These are phyloP conservation scores for Allium fistulosum DNA, from an alignment of 106 monocot genomes.

Conservation along the genomic window DNA sequence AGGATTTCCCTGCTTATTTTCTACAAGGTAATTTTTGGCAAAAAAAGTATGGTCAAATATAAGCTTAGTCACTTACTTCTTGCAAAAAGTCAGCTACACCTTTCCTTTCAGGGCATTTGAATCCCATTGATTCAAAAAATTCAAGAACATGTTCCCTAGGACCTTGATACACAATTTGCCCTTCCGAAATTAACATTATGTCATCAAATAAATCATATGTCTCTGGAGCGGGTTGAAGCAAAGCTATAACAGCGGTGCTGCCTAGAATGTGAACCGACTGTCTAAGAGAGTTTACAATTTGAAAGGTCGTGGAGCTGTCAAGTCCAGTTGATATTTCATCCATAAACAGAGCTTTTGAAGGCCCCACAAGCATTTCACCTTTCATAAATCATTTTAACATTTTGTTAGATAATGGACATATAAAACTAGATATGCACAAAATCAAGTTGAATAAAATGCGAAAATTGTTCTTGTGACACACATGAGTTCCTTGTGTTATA, in stretches of 20 bases:
- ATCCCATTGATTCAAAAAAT: constrained; percentile 66
- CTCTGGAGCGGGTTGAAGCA: constrained; percentile 68
- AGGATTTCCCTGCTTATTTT: too few species aligned
- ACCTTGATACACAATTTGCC: constrained; percentile 52
- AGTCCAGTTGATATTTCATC: constrained; percentile 66
- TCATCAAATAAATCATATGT: constrained; percentile 63
- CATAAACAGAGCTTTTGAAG: constrained; percentile 58
- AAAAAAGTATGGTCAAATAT: too few species aligned
- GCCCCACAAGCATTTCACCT: constrained; percentile 75
- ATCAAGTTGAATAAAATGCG: too few species aligned
- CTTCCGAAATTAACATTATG: constrained; percentile 51
- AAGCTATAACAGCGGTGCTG: constrained; percentile 36
- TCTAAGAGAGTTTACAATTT: constrained; percentile 44
- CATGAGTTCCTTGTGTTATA: too few species aligned
- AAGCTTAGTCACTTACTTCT: constrained; percentile 39
- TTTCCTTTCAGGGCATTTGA: constrained; percentile 86
- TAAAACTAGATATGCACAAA: too few species aligned
- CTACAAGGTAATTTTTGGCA: too few species aligned
- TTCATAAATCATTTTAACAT: not conserved
- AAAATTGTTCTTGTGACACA: too few species aligned
- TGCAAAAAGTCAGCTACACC: constrained; percentile 84
- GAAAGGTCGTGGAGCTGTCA: constrained; percentile 60
- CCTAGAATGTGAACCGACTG: constrained; percentile 47
- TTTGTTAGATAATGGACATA: not conserved
- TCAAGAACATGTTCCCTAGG: constrained; percentile 35